Evolutionary conservation across 2,329 filamentous ascomycete genomes (phyloP).

Genomic region (Ophiostoma novo-ulmi): DNA sequence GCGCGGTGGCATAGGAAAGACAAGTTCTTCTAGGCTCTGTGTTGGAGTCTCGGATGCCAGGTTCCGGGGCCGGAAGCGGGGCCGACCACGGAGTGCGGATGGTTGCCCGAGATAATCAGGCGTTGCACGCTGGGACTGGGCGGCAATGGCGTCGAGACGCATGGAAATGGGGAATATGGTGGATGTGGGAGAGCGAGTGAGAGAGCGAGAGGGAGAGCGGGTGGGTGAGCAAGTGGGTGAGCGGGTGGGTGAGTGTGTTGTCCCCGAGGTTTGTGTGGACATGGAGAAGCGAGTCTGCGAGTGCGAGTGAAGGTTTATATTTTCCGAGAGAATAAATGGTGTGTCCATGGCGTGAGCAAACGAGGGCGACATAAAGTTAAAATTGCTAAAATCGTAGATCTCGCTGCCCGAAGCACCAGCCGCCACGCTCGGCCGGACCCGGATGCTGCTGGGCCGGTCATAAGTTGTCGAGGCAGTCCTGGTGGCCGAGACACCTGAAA

Average conservation of each 20-base stretch:
- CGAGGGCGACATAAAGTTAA: slow-evolving; percentile 18
- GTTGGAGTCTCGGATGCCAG: not conserved
- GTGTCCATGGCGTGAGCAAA: not conserved
- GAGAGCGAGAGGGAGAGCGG: slow-evolving; percentile 11
- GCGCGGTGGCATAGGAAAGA: slow-evolving; percentile 3
- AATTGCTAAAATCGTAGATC: slow-evolving; percentile 19
- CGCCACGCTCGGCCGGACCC: slow-evolving; percentile 21
- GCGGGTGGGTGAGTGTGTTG: slow-evolving; percentile 4
- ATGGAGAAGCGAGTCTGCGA: slow-evolving; percentile 5
- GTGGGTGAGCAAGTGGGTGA: slow-evolving; percentile 12
- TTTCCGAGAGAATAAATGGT: not conserved
- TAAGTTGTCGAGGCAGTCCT: slow-evolving; percentile 34
- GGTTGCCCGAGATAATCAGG: slow-evolving; percentile 4
- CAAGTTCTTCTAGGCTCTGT: not conserved
- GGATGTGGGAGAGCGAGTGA: slow-evolving; percentile 19
- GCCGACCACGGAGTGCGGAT: slow-evolving; percentile 8
- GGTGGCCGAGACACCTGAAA: slow-evolving; percentile 25
- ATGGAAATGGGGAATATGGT: slow-evolving; percentile 24
- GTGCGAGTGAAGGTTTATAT: not conserved
- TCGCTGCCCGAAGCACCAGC: slow-evolving; percentile 18
- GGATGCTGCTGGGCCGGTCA: slow-evolving; percentile 25
- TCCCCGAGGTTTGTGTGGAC: not conserved
- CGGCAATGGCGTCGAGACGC: slow-evolving; percentile 23
- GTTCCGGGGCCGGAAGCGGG: not conserved
- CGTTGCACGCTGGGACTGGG: slow-evolving; percentile 12